Base-by-base conservation (phyloP, 345 rosid species). In the Erysimum cheiranthoides region DNA sequence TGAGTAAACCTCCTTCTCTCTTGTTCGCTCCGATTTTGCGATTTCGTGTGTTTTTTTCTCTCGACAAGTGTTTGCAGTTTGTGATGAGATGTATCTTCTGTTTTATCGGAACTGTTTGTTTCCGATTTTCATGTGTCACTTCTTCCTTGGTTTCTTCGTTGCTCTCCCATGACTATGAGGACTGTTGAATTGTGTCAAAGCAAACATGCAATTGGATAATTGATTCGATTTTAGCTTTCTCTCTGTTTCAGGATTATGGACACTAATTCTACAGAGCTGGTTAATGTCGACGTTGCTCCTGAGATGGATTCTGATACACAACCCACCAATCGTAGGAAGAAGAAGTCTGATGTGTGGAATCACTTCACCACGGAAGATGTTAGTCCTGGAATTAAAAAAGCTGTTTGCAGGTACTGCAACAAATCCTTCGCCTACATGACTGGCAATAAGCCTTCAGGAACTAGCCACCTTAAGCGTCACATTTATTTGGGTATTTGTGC, bases 401-500 rank as follows among this genome's bases (percentile, higher is more conserved):
- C 97, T 42, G 83, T 77, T 75, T 94, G 97, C 76, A 95, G 85
- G 4, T 89, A 89, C 75, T 95, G 99, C 80, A 88, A 95, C 77
- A 85, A 82, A 71, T 84, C 89, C 3, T 95, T 88, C 82, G 92
- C 96, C 10, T 92, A 90, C 73, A 88, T 81, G 39, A 84, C 84
- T 35, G 93, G 89, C 71, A 64, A 83, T 49, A 95, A 94, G 81
- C 60, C 86, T 36, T 91, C 99, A 5, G 99, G 97, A 9, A 95
- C 99, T 28, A 95, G 97, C 80, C 97, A 95, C 83, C 97, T 95
- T 50, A 95, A 92, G 81, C 88, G 99, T 69, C 99, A 95, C 69
- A 86, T 95, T 79, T 83, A 88, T 57, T 49, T 81, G 82, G 96
- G 97, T 31, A 92, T 85, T 67, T 95, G 99, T 63, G 87, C 87